Evolutionary conservation across 257 asterid species (phyloP), one percentile per base, ranked within the genome.

Genomic region (Lycium ferocissimum): DNA sequence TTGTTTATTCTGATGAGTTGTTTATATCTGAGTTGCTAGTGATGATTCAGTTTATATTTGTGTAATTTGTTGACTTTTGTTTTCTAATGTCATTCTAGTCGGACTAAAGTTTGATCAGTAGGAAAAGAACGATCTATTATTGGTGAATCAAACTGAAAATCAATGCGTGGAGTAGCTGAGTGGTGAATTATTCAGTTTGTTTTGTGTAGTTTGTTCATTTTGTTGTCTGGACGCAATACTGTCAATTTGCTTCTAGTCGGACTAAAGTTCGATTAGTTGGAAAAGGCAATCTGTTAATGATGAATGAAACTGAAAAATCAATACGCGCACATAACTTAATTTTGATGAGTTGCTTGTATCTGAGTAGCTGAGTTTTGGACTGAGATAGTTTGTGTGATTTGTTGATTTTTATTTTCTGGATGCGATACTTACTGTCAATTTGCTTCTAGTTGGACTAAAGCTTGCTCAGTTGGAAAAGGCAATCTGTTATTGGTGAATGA

Each of bases 371-470:
- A n/a, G n/a, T n/a, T n/a, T n/a, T n/a, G n/a, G n/a, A n/a, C n/a
- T n/a, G n/a, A n/a, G n/a, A 76, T 51, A 3, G 45, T 58, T 62
- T 63, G 35, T 58, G 67, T 38, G 49, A 47, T 20, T 49, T 79
- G 83, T 85, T 75, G 67, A 69, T 51, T 53, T 26, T 53, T 53
- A 65, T 78, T 78, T 53, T 53, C 66, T 78, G 81, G 81, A 49
- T 47, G 61, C 38, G 22, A 20, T n/a, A n/a, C n/a, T n/a, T 49
- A 22, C 45, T 22, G 61, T 73, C 10, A 47, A 47, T 73, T 17
- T n/a, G 20, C 6, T 17, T 56, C 6, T 56, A 56, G 17, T 56
- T 4, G 62, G 62, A 56, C 61, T 56, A 17, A 4, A 56, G n/a
- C 1, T 56, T 56, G 62, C 13, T 56, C 17, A 56, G 62, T 56